Conservation (phyloP, 331 rosid genomes). For the Pyracantha coccinea region DNA sequence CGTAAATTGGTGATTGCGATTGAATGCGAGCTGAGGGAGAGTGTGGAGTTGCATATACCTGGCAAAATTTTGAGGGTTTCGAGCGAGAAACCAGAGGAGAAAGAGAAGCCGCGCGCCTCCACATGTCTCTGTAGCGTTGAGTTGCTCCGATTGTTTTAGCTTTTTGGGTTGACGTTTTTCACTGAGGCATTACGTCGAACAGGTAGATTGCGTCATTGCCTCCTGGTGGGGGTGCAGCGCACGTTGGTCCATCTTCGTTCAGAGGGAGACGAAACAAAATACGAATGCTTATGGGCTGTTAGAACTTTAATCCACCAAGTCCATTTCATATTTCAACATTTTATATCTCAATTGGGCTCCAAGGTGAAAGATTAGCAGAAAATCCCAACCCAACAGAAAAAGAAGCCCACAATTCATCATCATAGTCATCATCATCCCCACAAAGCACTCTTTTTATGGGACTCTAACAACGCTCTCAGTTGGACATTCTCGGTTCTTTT, state of each 20-base stretch:
- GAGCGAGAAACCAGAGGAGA: constrained; percentile 25
- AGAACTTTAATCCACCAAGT: not conserved
- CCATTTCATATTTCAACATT: not conserved
- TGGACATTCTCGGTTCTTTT: not conserved
- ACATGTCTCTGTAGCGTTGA: constrained; percentile 31
- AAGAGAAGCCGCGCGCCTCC: constrained; percentile 54
- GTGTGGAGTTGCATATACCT: constrained; percentile 12
- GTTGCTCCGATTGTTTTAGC: not conserved
- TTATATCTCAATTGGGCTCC: not conserved
- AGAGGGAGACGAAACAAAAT: too few relatives aligned
- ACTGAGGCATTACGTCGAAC: constrained; percentile 28
- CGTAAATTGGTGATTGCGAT: not conserved
- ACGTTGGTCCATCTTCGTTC: not conserved
- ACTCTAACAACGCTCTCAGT: not conserved
- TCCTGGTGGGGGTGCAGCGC: not conserved
- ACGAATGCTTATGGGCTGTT: not conserved
- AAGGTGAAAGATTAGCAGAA: not conserved
- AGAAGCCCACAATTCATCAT: too few relatives aligned
- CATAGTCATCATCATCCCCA: not conserved
- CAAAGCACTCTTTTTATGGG: not conserved
- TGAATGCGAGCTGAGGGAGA: not conserved
- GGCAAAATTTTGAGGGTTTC: constrained; percentile 20
- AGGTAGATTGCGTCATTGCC: not conserved
- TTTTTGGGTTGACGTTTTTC: not conserved
- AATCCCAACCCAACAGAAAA: not conserved